Base-by-base conservation (phyloP, 768 basidiomycete genomes). In the Porphyrellus cyaneotinctus region DNA sequence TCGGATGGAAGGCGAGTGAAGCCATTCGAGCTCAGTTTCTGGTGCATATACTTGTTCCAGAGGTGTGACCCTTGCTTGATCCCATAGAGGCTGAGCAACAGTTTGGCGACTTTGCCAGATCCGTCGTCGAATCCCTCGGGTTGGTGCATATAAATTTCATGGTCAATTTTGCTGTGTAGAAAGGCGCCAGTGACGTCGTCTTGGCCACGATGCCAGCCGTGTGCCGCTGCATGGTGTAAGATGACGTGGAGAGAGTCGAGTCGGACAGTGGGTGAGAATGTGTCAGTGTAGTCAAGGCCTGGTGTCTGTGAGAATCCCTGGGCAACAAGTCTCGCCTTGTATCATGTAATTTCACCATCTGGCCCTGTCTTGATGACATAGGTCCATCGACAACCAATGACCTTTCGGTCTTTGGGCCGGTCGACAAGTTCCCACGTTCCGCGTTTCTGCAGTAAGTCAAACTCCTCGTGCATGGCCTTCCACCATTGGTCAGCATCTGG, bases 91-190 rank as follows among this genome's bases (percentile, higher is more conserved):
- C n/a, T n/a, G 71, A 6, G 77, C 66, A 0, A 42, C 0, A 75
- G 60, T 2, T 43, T 42, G 28, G 65, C 63, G 15, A 70, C 62
- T 14, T 44, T 33, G 20, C 49, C 54, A 43, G 64, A 62, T 14
- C 68, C 50, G 24, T 71, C 67, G 1, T 60, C 31, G 41, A 68
- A 75, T 0, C 71, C 67, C 2, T 62, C 57, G 0, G 74, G 74
- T 57, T 75, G 73, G 6, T 41, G 2, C 70, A 78, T 74, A 37
- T 70, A 77, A 3, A 78, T 74, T 2, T 61, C 57, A 30, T 75
- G 72, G 36, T 43, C 52, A 13, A 57, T 51, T n/a, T 43, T 26
- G 23, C 50, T 52, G 14, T 58, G 39, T 35, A 55, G 14, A 15
- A 49, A 60, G 1, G 53, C 45, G 0, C 57, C 45, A 2, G 41